Base-by-base conservation (phyloP, 2,329 filamentous ascomycete species). In the Blastomyces percursus region DNA sequence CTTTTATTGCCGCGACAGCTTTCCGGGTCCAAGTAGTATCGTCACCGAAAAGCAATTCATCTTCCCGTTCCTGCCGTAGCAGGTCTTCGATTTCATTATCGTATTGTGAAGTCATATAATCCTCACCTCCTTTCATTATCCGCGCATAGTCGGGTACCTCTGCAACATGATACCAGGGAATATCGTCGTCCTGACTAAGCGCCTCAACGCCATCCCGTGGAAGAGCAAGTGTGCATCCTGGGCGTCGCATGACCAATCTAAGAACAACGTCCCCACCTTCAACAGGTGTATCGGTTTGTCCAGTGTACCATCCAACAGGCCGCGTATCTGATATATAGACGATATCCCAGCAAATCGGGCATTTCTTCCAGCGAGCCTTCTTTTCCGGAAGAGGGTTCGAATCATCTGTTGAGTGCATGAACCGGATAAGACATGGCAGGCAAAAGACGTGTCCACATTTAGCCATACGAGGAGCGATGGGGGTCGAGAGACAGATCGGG, bases 381-480 rank as follows among this genome's bases (percentile, higher is more conserved):
- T 87, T 92, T 65, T 87, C 86, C 0, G 82, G 81, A 1, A 78
- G 67, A 11, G 83, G 78, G 63, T 81, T 82, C 9, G 77, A 76
- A 42, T 89, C 87, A n/a, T 89, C 87, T 62, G 89, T 87, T 30
- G 82, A 89, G 69, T 96, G 90, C 91, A 99, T 96, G 73, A 95
- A 99, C 59, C 94, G 88, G 66, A 97, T 90, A 65, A 97, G 77
- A 72, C 94, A 99, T 6, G 94, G 87, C 42, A 97, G 79, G 72
- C 94, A 99, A 74, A 96, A 97, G 14, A 99, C 96, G 73, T 99
- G 94, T 0, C 94, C 94, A 71, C 94, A 99, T 71, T 88, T 93
- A 51, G 94, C 92, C 93, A 99, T 99, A 62, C 94, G 86, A 40
- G 94, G 92, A 8, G 94, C 94, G 21, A 96, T 90, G 1, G 94